phyloP scores from a whole-genome alignment of 345 rosid species.

The Euclidium syriacum region DNA sequence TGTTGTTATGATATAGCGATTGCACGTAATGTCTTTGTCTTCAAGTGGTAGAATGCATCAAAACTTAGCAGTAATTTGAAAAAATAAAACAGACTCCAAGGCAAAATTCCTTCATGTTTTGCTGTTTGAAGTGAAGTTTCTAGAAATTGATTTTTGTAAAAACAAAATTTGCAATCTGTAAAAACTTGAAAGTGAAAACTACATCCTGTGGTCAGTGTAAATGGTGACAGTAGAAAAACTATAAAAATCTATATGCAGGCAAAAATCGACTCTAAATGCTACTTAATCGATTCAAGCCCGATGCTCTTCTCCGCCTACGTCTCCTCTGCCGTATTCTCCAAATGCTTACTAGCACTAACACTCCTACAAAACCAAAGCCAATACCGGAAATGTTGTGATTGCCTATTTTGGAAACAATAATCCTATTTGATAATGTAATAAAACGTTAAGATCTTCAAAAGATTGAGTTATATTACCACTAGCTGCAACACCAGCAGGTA shows the following conservation, averaged over 20 bases:
- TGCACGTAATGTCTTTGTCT: too few relatives aligned
- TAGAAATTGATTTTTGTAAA: background rate
- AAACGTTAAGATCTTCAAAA: background rate
- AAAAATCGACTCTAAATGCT: slow-evolving; percentile 18
- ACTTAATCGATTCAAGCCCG: slow-evolving; percentile 46
- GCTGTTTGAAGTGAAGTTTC: background rate
- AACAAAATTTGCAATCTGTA: background rate
- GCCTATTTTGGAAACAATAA: background rate
- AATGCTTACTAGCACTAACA: slow-evolving; percentile 56
- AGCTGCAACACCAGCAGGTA: slow-evolving; percentile 60
- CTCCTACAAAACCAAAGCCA: slow-evolving; percentile 38
- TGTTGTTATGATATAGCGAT: background rate
- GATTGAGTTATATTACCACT: slow-evolving; percentile 45
- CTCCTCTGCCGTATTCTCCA: slow-evolving; percentile 79
- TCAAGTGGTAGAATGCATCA: too few relatives aligned
- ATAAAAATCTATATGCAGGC: slow-evolving; percentile 1
- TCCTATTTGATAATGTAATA: background rate
- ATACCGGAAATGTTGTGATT: background rate
- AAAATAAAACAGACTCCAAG: too few relatives aligned
- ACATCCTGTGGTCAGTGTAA: slow-evolving; percentile 26
- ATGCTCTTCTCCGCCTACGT: slow-evolving; percentile 61
- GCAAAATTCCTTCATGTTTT: background rate
- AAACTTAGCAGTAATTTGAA: too few relatives aligned
- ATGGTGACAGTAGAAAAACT: background rate
- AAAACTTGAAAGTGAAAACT: background rate